phyloP scores from a whole-genome alignment of 441 rosid species.

The Codiaeum variegatum region DNA sequence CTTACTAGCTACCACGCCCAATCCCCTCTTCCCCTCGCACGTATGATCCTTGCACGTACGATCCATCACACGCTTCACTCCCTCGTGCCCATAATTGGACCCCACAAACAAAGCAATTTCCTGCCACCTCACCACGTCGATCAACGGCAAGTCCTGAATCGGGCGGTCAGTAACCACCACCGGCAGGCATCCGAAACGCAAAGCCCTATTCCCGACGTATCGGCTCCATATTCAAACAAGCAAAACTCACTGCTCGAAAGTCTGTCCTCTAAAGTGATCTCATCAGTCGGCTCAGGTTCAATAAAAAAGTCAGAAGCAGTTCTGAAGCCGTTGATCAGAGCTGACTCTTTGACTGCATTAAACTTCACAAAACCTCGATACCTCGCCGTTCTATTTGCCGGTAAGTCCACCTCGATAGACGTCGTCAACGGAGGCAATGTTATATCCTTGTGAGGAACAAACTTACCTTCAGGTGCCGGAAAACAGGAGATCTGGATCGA shows the following conservation, averaged over 20 bases:
- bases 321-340: constrained; percentile 20
- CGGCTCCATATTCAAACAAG: constrained; percentile 41
- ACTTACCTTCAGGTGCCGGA: constrained; percentile 35
- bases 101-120: constrained; percentile 41
- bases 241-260: constrained; percentile 40
- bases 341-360: constrained; percentile 25
- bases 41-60: constrained; percentile 21
- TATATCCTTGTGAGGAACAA: constrained; percentile 54
- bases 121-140: constrained; percentile 51
- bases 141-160: constrained; percentile 51
- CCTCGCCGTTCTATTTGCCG: constrained; percentile 12
- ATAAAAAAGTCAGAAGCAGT: constrained; percentile 36
- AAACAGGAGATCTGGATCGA: constrained; percentile 52
- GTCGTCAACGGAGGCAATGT: constrained; percentile 37
- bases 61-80: constrained; percentile 32
- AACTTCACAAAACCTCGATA: constrained; percentile 31
- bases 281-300: constrained; percentile 44
- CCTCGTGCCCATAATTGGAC: constrained; percentile 8
- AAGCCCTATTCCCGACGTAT: constrained; percentile 36
- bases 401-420: constrained; percentile 7
- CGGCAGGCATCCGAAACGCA: constrained; percentile 48
- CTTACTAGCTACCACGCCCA: constrained; percentile 30
- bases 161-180: constrained; percentile 51
- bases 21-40: constrained; percentile 40
- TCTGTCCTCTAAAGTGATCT: constrained; percentile 23